These are phyloP conservation scores for Tetradesmus lagerheimii DNA, from an alignment of 139 green algal genomes.

Conservation along the genomic window DNA sequence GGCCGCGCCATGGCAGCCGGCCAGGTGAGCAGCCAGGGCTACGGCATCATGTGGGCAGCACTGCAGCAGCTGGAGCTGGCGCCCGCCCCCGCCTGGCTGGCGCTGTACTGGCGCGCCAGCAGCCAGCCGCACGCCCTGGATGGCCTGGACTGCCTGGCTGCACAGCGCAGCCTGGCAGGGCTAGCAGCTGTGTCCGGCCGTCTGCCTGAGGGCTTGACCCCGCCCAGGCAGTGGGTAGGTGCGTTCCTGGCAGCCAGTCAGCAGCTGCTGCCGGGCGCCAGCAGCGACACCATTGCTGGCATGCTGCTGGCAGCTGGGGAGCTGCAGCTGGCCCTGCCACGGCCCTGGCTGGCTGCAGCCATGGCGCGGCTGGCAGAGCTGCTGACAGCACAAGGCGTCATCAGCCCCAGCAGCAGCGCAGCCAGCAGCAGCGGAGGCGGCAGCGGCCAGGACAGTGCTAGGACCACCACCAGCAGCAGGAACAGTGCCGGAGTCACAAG, in stretches of 20 bases:
- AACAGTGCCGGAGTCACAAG: neutral
- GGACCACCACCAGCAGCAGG: neutral
- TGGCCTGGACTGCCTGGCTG: neutral
- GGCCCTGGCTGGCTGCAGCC: slow-evolving; percentile 8
- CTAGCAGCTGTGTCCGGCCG: neutral
- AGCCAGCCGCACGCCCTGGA: neutral
- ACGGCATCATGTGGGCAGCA: slow-evolving; percentile 18
- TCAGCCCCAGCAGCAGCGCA: neutral
- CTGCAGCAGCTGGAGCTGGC: slow-evolving; percentile 19
- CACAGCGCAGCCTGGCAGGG: neutral
- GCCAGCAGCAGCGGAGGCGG: neutral
- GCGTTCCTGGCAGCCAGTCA: neutral
- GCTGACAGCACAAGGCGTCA: neutral
- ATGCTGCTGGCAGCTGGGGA: slow-evolving; percentile 22
- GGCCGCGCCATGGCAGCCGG: neutral
- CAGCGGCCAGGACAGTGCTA: neutral
- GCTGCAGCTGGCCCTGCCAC: slow-evolving; percentile 14
- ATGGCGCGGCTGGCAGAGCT: slow-evolving; percentile 22
- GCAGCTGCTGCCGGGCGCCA: neutral
- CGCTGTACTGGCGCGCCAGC: slow-evolving; percentile 15
- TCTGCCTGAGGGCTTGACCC: neutral
- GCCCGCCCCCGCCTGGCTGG: slow-evolving; percentile 2
- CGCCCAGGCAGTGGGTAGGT: neutral
- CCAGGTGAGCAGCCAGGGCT: slow-evolving; percentile 1
- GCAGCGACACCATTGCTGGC: neutral